Evolutionary conservation across 1,284 basidiomycete species (phyloP).

Genomic region (Trametes sp.): DNA sequence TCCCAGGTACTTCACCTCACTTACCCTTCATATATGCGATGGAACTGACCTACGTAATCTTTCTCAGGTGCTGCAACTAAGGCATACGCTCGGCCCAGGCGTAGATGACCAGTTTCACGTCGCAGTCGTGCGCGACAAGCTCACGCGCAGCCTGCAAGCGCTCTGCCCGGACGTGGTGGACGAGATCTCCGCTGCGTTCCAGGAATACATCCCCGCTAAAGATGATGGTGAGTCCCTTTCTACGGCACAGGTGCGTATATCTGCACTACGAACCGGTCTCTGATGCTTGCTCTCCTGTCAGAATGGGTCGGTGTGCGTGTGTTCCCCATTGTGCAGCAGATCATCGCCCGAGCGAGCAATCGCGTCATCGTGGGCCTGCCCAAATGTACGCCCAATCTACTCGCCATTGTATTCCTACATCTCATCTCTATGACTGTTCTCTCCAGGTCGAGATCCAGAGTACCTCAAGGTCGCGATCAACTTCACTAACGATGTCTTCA

Average conservation of each 20-base stretch:
- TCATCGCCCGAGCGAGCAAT: conserved; percentile 29
- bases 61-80: conserved; percentile 25
- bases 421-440: neutral
- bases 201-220: conserved; percentile 30
- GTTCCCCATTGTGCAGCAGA: conserved; percentile 27
- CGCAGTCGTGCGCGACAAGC: conserved; percentile 36
- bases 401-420: neutral
- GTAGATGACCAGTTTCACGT: conserved; percentile 41
- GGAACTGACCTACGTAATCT: neutral
- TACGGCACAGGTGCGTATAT: neutral
- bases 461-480: conserved; percentile 32
- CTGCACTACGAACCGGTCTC: neutral
- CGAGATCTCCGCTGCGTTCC: conserved; percentile 39
- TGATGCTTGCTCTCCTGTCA: neutral
- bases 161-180: conserved; percentile 41
- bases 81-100: conserved; percentile 28
- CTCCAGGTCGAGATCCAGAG: conserved; percentile 27
- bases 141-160: conserved; percentile 38
- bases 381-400: conserved; percentile 14
- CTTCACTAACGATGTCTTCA: conserved; percentile 32
- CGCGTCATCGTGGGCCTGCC: conserved; percentile 32
- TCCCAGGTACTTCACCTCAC: conserved; percentile 33
- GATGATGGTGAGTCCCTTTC: conserved; percentile 19
- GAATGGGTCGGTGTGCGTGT: conserved; percentile 24
- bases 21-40: neutral